Evolutionary conservation across 306 rosid genomes (phyloP).

Genomic region (Astragalus glycyphyllos): DNA sequence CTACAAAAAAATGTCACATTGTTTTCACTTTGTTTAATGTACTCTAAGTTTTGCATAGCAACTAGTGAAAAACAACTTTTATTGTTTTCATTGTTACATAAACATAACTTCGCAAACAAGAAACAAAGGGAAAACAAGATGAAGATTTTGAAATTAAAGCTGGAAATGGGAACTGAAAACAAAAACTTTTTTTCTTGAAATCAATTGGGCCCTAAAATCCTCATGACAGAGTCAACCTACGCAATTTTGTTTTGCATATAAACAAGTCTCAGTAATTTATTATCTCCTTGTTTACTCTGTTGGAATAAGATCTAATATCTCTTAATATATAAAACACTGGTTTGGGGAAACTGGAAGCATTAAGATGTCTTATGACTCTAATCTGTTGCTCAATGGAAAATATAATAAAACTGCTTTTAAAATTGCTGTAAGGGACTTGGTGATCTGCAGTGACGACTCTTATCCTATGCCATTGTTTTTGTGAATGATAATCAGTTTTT

Average conservation of each 20-base stretch:
- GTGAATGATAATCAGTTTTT: conserved; percentile 23
- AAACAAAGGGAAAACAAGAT: background rate
- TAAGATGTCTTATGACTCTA: conserved; percentile 11
- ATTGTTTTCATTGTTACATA: background rate
- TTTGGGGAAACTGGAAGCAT: conserved; percentile 20
- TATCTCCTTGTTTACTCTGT: conserved; percentile 2
- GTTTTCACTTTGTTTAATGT: background rate
- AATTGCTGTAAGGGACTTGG: conserved; percentile 24
- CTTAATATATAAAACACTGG: conserved; percentile 9
- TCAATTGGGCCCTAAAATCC: background rate
- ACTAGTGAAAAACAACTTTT: background rate
- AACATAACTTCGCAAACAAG: background rate
- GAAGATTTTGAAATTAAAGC: background rate
- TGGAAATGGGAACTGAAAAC: background rate
- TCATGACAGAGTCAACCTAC: background rate
- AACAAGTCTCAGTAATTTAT: background rate
- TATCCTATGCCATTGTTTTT: conserved; percentile 7
- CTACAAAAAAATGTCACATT: background rate
- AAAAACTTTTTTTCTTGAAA: background rate
- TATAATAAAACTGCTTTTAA: conserved; percentile 18
- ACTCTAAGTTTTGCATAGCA: background rate
- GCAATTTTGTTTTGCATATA: conserved; percentile 9
- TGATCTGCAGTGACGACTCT: conserved; percentile 6
- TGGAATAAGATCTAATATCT: conserved; percentile 22
- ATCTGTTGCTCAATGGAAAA: conserved; percentile 29